phyloP scores from a whole-genome alignment of 2,329 filamentous ascomycete genomes.

The Periconia macrospinosa region DNA sequence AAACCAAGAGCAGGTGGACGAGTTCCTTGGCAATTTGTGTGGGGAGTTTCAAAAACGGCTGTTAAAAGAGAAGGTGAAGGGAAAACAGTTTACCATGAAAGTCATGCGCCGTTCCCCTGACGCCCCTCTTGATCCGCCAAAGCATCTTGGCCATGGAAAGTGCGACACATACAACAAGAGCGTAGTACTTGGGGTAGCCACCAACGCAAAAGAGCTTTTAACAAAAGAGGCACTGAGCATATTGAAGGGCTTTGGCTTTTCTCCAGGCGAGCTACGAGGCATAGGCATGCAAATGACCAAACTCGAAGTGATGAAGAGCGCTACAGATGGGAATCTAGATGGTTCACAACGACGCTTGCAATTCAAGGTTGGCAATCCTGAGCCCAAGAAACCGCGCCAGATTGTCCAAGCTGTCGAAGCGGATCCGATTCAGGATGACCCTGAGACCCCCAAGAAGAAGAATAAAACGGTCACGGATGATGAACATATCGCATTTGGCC shows the following conservation, averaged over 20 bases:
- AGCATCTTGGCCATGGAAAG: constrained; percentile 92
- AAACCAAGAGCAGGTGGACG: constrained; percentile 87
- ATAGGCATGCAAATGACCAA: constrained; percentile 93
- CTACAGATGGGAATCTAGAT: constrained; percentile 56
- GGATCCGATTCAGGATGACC: constrained; percentile 52
- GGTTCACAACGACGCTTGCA: constrained; percentile 78
- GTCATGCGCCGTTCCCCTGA: constrained; percentile 87
- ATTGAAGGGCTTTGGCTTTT: constrained; percentile 78
- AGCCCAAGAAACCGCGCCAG: constrained; percentile 12
- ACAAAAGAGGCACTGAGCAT: constrained; percentile 84
- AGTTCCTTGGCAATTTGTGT: constrained; percentile 84
- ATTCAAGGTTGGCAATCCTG: constrained; percentile 62
- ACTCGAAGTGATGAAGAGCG: constrained; percentile 74
- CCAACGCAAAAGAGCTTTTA: constrained; percentile 70
- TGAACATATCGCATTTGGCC: constrained; percentile 43
- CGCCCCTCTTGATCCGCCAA: constrained; percentile 86
- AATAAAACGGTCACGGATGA: constrained; percentile 21
- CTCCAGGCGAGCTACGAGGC: constrained; percentile 88
- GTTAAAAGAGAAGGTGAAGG: constrained; percentile 81
- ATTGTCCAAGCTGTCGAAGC: constrained; percentile 23
- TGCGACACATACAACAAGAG: constrained; percentile 96
- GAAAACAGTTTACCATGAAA: constrained; percentile 87
- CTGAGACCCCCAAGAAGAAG: constrained; percentile 42
- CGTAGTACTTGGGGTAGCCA: constrained; percentile 77
- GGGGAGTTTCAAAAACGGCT: constrained; percentile 81